Evolutionary conservation across 1,284 basidiomycete species (phyloP), one percentile per base, ranked within the genome.

Genomic region (Ustilago curta): DNA sequence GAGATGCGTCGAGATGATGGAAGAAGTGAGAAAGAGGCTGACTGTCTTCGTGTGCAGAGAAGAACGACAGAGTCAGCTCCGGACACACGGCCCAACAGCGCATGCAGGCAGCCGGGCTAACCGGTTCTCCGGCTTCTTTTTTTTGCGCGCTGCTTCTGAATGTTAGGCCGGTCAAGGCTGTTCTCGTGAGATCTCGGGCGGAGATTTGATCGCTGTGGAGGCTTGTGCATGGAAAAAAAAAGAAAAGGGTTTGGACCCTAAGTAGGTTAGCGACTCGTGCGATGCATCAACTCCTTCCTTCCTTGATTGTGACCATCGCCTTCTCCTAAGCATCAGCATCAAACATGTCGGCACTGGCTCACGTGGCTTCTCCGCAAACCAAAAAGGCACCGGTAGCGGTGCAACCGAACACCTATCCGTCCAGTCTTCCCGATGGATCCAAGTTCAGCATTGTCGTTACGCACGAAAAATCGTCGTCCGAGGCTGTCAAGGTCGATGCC

Each of bases 291-390:
- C 7, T 37, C 12, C 5, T 21, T 18, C 35, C 25, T 21, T 32
- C 12, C 8, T n/a, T 27, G 21, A 45, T 8, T 23, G 44, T 4
- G n/a, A 35, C 25, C 19, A 35, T 23, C n/a, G 12, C 29, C 18
- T 29, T 18, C 21, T 8, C 27, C 45, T 29, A 12, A 47, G 14
- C 9, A 23, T 7, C 48, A 37, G 14, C 4, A 2, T 19, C 3
- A 42, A 61, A 32, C 39, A 75, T 75, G 72, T 75, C 67, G 47
- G 72, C 72, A 6, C 49, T 75, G 35, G 67, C 27, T 11, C 72
- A 75, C 47, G 19, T 75, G 1, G 72, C 72, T 25, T 70, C 67
- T 11, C 67, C 67, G 11, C 49, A 65, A 32, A 70, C 67, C 29
- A 66, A 67, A 35, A 70, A 67, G 50, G 62, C 67, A 18, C 63